Base-by-base conservation (phyloP, 1,284 basidiomycete species). In the Melampsora americana region DNA sequence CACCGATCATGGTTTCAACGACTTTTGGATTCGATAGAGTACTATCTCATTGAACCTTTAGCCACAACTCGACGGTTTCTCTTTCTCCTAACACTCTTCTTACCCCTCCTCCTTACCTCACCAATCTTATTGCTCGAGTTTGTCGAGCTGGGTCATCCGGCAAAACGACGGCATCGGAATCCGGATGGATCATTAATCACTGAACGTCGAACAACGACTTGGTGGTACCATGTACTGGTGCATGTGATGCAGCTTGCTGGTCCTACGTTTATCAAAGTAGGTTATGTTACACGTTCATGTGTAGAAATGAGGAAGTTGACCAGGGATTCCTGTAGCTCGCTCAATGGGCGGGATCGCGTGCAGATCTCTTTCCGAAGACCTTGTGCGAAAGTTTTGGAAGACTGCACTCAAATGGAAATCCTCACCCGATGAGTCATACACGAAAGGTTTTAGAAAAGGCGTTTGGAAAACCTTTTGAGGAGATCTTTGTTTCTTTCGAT, bases 301-400 rank as follows among this genome's bases (percentile, higher is more conserved):
- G 12, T 11, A 44, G 12, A 16, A 44, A 44, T 44, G 14, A 44
- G 42, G 42, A 44, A 44, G 42, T 44, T 44, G 42, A 44, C 16
- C 1, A 1, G 42, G 42, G 14, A 14, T 20, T 48, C 1, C 28
- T 68, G 12, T 80, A 94, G 92, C 87, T 99, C 68, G 92, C 93
- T 0, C 96, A 99, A 87, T 99, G 96, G 96, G 96, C 96, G 0
- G 96, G 92, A 5, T 95, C 94, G 35, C 88, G 96, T 70, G 90
- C 91, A 64, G 96, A 99, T 83, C 85, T 99, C 5, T 99, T 99
- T 84, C 93, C 96, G 0, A 86, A 90, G n/a, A 84, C 88, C n/a
- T 88, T 99, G 5, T 99, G 96, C 83, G 87, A 91, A 76, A 87
- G 88, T 78, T 86, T 99, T 80, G 92, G 92, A 65, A 88, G 89